phyloP scores from a whole-genome alignment of 2,329 filamentous ascomycete species.

The Pyricularia grisea region DNA sequence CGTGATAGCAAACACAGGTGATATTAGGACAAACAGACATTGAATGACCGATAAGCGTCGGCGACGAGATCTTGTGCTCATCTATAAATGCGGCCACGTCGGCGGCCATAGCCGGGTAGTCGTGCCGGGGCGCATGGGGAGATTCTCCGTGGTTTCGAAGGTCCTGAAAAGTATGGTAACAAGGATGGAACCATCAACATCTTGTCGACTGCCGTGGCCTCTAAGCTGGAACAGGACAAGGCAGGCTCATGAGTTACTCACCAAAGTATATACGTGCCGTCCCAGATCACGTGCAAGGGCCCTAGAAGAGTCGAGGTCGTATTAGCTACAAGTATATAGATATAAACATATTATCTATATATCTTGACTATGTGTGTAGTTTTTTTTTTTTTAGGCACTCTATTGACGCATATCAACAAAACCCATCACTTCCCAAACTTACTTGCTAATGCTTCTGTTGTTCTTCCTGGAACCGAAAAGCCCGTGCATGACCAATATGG shows the following conservation, averaged over 20 bases:
- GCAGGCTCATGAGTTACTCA: constrained; percentile 27
- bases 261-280: constrained; percentile 72
- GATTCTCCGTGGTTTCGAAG: constrained; percentile 90
- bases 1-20: neutral
- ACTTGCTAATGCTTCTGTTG: constrained; percentile 92
- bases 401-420: neutral
- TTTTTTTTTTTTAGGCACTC: too few relatives aligned
- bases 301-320: constrained; percentile 34
- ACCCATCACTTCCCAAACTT: constrained; percentile 24
- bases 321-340: neutral
- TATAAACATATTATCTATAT: neutral
- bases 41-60: constrained; percentile 83
- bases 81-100: constrained; percentile 74
- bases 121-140: constrained; percentile 65
- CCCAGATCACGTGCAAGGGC: constrained; percentile 72
- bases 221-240: too few relatives aligned
- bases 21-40: constrained; percentile 51
- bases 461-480: constrained; percentile 95
- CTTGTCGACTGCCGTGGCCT: constrained; percentile 5
- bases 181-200: constrained; percentile 2
- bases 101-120: constrained; percentile 73
- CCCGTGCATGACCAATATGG: constrained; percentile 85
- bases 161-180: constrained; percentile 47
- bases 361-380: neutral
- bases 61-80: constrained; percentile 57